Percentiles rank a stretch among this genome's conserved stretches.
These are phyloP conservation scores for Stropharia rugosoannulata DNA, from an alignment of 768 basidiomycete species.

Conservation along the genomic window DNA sequence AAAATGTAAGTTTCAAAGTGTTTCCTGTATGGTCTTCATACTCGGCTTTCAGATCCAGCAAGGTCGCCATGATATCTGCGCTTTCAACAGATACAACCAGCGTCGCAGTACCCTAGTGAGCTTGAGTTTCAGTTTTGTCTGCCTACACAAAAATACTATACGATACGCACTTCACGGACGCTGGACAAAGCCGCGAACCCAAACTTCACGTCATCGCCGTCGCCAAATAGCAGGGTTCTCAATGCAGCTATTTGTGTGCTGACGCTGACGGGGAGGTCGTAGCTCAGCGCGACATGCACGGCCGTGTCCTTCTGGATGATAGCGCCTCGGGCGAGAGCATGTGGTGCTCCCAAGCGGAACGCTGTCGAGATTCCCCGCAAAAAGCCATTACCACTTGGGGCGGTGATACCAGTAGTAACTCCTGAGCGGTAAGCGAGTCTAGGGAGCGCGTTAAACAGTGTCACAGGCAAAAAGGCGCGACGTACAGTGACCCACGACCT, in stretches of 20 bases:
- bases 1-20: slow-evolving; percentile 45
- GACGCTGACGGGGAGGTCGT: slow-evolving; percentile 40
- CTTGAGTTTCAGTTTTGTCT: slow-evolving; percentile 11
- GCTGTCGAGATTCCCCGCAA: slow-evolving; percentile 62
- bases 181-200: slow-evolving; percentile 32
- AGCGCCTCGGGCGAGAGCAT: slow-evolving; percentile 60
- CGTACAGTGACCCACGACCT: slow-evolving; percentile 50
- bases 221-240: slow-evolving; percentile 40
- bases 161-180: slow-evolving; percentile 32
- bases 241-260: slow-evolving; percentile 65
- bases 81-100: slow-evolving; percentile 67
- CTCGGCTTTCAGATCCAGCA: slow-evolving; percentile 60
- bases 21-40: slow-evolving; percentile 37
- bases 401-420: slow-evolving; percentile 66
- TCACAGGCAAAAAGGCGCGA: slow-evolving; percentile 16
- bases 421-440: slow-evolving; percentile 76
- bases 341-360: slow-evolving; percentile 56
- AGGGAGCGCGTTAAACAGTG: background rate
- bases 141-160: background rate
- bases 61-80: slow-evolving; percentile 74
- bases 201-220: slow-evolving; percentile 3
- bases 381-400: slow-evolving; percentile 56
- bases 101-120: slow-evolving; percentile 50
- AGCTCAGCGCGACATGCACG: slow-evolving; percentile 54
- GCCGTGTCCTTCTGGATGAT: slow-evolving; percentile 66